Conservation (phyloP, 1,284 basidiomycete genomes). For the Thecaphora thlaspeos region DNA sequence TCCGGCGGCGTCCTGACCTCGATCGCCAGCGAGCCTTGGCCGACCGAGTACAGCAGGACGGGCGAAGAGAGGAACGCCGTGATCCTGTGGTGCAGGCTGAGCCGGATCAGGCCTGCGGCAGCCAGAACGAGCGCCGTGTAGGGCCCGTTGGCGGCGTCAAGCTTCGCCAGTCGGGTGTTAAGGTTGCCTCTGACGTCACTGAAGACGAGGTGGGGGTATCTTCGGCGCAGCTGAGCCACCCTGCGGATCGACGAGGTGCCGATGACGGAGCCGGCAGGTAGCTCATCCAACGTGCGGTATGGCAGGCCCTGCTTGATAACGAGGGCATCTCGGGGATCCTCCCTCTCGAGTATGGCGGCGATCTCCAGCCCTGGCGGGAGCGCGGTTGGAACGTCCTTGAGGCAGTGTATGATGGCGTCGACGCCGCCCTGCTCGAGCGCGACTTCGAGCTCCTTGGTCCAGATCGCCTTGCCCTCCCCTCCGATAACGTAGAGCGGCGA, state of each 20-base stretch:
- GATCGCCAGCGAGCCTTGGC: conserved; percentile 86
- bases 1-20: conserved; percentile 69
- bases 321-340: conserved; percentile 84
- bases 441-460: conserved; percentile 93
- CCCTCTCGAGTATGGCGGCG: conserved; percentile 80
- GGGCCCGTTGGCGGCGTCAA: conserved; percentile 79
- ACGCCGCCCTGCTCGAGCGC: conserved; percentile 71
- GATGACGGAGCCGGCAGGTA: conserved; percentile 84
- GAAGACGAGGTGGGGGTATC: conserved; percentile 77
- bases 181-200: conserved; percentile 69
- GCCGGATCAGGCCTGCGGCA: conserved; percentile 84
- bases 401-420: conserved; percentile 88
- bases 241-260: conserved; percentile 92
- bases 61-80: conserved; percentile 73
- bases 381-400: conserved; percentile 90
- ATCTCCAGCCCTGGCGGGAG: conserved; percentile 82
- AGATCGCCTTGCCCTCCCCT: conserved; percentile 70
- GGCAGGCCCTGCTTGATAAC: conserved; percentile 76
- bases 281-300: conserved; percentile 73
- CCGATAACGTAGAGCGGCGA: conserved; percentile 63
- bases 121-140: conserved; percentile 91
- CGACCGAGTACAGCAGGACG: conserved; percentile 81
- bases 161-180: conserved; percentile 79
- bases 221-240: conserved; percentile 82
- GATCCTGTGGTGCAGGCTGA: conserved; percentile 72